These are phyloP conservation scores for Vitis labrusca DNA, from an alignment of 164 flowering plant genomes.

Conservation along the genomic window DNA sequence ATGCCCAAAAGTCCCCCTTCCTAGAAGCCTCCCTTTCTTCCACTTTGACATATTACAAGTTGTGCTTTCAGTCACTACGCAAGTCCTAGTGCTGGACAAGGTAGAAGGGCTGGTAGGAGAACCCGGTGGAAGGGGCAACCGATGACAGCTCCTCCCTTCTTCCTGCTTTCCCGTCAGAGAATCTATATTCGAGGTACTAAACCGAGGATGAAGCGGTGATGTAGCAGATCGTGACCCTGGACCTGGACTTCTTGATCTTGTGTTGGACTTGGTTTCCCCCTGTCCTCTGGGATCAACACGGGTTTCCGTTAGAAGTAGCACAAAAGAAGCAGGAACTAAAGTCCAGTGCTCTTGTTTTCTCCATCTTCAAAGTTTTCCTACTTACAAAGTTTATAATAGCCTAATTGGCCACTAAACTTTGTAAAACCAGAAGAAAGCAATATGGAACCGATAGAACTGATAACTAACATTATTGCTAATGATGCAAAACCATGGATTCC, in stretches of 20 bases:
- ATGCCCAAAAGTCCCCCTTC: slow-evolving; percentile 97
- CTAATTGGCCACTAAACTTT: no score
- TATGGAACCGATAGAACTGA: no score
- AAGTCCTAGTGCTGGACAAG: slow-evolving; percentile 33
- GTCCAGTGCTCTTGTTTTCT: not conserved
- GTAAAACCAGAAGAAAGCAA: no score
- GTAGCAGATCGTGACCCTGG: slow-evolving; percentile 35
- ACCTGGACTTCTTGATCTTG: slow-evolving; percentile 62
- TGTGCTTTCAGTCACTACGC: slow-evolving; percentile 33
- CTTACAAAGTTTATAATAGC: no score
- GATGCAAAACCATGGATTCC: no score
- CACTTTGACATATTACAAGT: slow-evolving; percentile 50
- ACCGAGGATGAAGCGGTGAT: slow-evolving; percentile 67
- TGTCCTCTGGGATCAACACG: slow-evolving; percentile 39
- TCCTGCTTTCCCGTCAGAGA: slow-evolving; percentile 58
- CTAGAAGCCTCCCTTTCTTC: slow-evolving; percentile 90
- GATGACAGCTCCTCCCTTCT: slow-evolving; percentile 67
- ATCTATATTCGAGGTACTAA: slow-evolving; percentile 42
- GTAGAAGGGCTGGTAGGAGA: slow-evolving; percentile 68
- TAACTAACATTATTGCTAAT: no score
- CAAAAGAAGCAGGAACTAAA: not conserved
- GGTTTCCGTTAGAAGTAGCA: not conserved
- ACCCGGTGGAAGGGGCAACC: slow-evolving; percentile 90
- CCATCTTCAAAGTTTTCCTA: not conserved
- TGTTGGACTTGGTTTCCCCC: slow-evolving; percentile 39